A percentile compares a stretch with the other conserved stretches of the same genome.
phyloP scores from a whole-genome alignment of 441 rosid species.

The Adansonia madagascariensis region DNA sequence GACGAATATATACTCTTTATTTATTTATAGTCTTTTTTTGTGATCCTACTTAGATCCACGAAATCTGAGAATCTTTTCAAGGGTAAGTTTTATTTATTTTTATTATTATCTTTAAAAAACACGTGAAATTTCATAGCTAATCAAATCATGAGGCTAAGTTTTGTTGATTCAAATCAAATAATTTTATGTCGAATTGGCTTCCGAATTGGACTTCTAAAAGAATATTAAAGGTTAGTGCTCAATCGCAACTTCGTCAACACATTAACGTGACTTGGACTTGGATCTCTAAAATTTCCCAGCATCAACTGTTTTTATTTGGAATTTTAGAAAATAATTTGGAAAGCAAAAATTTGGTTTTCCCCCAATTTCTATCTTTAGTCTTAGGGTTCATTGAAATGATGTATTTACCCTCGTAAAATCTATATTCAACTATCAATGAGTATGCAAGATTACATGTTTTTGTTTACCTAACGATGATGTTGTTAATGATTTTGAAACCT shows the following conservation, averaged over 20 bases:
- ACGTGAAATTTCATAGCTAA: background rate
- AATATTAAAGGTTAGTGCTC: constrained; percentile 3
- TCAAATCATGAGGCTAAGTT: constrained; percentile 15
- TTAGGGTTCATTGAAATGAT: too few relatives aligned
- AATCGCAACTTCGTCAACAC: background rate
- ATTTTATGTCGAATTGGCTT: constrained; percentile 23
- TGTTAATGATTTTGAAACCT: constrained; percentile 12
- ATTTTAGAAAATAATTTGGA: background rate
- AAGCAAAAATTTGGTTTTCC: background rate
- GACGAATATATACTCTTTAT: background rate
- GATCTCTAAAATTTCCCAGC: background rate
- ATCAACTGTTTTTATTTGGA: background rate
- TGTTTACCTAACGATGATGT: background rate
- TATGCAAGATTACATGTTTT: background rate
- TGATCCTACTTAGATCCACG: background rate
- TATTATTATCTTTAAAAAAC: too few relatives aligned
- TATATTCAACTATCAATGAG: background rate
- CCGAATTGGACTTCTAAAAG: background rate
- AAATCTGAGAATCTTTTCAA: background rate
- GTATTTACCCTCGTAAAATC: too few relatives aligned
- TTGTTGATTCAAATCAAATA: constrained; percentile 26
- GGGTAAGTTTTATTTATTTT: background rate
- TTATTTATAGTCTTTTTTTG: background rate
- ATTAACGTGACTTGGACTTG: constrained; percentile 1
- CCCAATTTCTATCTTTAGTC: too few relatives aligned